phyloP scores from a whole-genome alignment of 1,284 basidiomycete genomes.

The Ustilago vetiveriae region DNA sequence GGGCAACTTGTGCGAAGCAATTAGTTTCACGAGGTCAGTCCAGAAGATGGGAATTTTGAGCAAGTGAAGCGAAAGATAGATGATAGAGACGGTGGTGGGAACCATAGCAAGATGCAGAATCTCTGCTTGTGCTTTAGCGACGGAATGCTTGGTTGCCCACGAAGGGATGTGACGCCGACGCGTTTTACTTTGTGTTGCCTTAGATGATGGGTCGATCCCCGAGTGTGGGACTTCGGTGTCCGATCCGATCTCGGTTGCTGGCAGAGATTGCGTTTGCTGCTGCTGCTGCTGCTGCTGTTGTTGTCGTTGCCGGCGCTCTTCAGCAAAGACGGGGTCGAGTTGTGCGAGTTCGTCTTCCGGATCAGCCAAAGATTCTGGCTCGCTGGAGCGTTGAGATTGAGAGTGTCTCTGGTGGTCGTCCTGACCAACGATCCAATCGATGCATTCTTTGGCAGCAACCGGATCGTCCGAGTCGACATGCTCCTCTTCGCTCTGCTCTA shows the following conservation, averaged over 20 bases:
- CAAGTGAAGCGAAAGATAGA: constrained; percentile 52
- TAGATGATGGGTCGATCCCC: background rate
- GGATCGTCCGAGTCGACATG: constrained; percentile 25
- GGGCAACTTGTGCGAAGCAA: constrained; percentile 79
- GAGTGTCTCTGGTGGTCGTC: constrained; percentile 11
- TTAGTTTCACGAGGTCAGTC: constrained; percentile 67
- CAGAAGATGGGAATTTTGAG: constrained; percentile 54
- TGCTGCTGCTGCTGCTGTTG: too few relatives aligned
- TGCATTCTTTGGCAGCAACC: constrained; percentile 25
- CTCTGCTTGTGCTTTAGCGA: constrained; percentile 22
- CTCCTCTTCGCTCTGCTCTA: constrained; percentile 7
- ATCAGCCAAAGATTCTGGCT: constrained; percentile 27
- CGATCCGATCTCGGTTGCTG: background rate
- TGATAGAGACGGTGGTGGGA: constrained; percentile 45
- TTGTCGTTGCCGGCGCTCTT: constrained; percentile 27
- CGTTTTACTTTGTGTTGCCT: background rate
- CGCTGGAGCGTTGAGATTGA: constrained; percentile 22
- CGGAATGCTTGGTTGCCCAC: constrained; percentile 28
- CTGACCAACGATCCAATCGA: constrained; percentile 39
- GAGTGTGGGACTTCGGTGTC: background rate
- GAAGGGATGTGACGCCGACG: constrained; percentile 21
- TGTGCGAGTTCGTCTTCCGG: constrained; percentile 42
- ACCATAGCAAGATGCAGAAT: constrained; percentile 34
- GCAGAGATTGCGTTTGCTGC: too few relatives aligned
- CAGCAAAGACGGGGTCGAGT: constrained; percentile 46